Percentiles rank a stretch among this genome's conserved stretches.
Conservation (phyloP, 352 stramenopile species). For the Aphanomyces astaci region DNA sequence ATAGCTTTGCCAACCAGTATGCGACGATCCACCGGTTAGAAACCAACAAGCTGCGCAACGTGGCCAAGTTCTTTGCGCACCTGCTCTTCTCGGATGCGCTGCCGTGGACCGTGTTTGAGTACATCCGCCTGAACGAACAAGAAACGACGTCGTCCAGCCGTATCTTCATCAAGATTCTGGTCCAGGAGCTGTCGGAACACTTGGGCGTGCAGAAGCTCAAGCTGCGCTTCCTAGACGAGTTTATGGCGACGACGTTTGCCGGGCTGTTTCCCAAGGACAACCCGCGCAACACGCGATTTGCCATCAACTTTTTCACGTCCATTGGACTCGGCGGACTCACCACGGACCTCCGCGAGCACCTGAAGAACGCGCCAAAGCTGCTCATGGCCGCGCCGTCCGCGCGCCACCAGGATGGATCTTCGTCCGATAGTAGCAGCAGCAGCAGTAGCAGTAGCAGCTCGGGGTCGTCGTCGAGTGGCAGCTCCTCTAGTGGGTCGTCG, state of each 20-base stretch:
- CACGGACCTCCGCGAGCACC: slow-evolving; percentile 91
- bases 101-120: slow-evolving; percentile 96
- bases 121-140: slow-evolving; percentile 97
- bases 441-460: slow-evolving; percentile 1
- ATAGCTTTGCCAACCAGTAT: slow-evolving; percentile 92
- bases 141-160: slow-evolving; percentile 97
- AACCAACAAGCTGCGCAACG: slow-evolving; percentile 98
- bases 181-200: slow-evolving; percentile 96
- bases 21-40: slow-evolving; percentile 95
- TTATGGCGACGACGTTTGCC: slow-evolving; percentile 87
- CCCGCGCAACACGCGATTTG: slow-evolving; percentile 96
- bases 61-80: slow-evolving; percentile 98
- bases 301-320: slow-evolving; percentile 99
- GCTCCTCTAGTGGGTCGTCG: not conserved
- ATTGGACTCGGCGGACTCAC: slow-evolving; percentile 98
- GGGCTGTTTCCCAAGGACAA: slow-evolving; percentile 97
- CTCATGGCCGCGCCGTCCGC: slow-evolving; percentile 77
- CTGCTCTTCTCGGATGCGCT: slow-evolving; percentile 96
- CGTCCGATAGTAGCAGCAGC: slow-evolving; percentile 12
- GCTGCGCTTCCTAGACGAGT: slow-evolving; percentile 88
- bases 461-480: slow-evolving; percentile 7
- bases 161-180: slow-evolving; percentile 99
- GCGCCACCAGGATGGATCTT: not conserved
- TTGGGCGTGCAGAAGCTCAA: slow-evolving; percentile 95
- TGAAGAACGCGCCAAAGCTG: slow-evolving; percentile 95